These are phyloP conservation scores for Teratosphaeria gauchensis DNA, from an alignment of 2,329 filamentous ascomycete species.

Conservation along the genomic window DNA sequence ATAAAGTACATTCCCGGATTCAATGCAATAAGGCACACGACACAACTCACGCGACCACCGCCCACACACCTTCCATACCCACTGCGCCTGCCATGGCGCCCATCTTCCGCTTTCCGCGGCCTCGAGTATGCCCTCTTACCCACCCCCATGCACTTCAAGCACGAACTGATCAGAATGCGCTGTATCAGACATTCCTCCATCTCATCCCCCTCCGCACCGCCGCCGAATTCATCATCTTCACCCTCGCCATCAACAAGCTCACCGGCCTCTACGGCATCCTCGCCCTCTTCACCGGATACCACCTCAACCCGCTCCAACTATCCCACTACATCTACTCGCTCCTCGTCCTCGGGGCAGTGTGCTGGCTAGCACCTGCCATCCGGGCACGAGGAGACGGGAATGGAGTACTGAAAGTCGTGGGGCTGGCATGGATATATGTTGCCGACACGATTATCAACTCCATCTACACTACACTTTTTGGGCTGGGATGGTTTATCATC, in stretches of 20 bases:
- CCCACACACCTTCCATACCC: not conserved
- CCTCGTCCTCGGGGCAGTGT: constrained; percentile 55
- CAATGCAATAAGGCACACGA: not conserved
- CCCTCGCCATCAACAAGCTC: constrained; percentile 83
- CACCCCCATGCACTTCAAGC: not conserved
- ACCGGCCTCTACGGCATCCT: constrained; percentile 85
- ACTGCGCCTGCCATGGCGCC: not conserved
- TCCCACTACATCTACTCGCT: constrained; percentile 89
- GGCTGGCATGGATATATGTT: constrained; percentile 76
- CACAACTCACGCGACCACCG: not conserved
- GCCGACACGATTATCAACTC: constrained; percentile 75
- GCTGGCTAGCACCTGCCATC: constrained; percentile 68
- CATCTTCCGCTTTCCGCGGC: not conserved
- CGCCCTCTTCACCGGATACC: constrained; percentile 76
- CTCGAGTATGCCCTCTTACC: not conserved
- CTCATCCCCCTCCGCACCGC: constrained; percentile 79
- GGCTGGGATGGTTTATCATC: constrained; percentile 76
- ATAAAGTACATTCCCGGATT: not conserved
- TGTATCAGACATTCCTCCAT: constrained; percentile 65
- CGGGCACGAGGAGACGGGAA: constrained; percentile 38
- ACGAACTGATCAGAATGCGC: not conserved
- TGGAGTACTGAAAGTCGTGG: constrained; percentile 63
- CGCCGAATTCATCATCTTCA: constrained; percentile 72
- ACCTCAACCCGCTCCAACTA: constrained; percentile 72
- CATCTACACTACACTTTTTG: constrained; percentile 72